phyloP scores from a whole-genome alignment of 441 rosid species.

The Manihot esculenta region DNA sequence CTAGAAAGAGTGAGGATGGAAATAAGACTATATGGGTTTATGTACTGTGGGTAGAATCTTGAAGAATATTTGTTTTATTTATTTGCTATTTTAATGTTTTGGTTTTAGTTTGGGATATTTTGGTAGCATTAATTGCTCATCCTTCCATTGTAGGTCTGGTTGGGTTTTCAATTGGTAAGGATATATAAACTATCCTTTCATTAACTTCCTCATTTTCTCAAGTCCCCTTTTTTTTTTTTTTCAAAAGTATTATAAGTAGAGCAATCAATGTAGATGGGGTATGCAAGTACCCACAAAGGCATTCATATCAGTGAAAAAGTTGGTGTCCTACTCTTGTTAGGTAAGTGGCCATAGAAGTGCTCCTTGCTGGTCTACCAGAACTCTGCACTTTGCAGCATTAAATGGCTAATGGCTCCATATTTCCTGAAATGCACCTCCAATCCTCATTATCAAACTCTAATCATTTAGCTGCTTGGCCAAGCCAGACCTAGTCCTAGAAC shows the following conservation, averaged over 20 bases:
- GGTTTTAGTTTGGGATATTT: background rate
- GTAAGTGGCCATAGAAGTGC: too few relatives aligned
- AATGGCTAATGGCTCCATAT: background rate
- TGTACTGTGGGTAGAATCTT: conserved; percentile 42
- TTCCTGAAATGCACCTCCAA: background rate
- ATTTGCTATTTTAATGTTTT: background rate
- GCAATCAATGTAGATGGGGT: background rate
- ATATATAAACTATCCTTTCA: too few relatives aligned
- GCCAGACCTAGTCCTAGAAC: too few relatives aligned
- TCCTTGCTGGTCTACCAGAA: background rate
- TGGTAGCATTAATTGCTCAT: conserved; percentile 8
- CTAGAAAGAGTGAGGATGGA: conserved; percentile 12
- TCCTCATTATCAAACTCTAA: background rate
- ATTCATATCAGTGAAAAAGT: background rate
- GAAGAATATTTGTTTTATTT: background rate
- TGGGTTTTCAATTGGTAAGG: conserved; percentile 8
- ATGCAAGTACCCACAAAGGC: background rate
- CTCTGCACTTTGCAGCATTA: background rate
- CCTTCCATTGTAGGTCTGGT: conserved; percentile 1
- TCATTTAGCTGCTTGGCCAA: too few relatives aligned
- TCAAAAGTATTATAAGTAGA: too few relatives aligned
- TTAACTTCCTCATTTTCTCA: too few relatives aligned
- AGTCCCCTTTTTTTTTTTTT: too few relatives aligned
- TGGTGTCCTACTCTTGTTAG: too few relatives aligned
- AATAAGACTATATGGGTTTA: conserved; percentile 31